Evolutionary conservation across 2,329 filamentous ascomycete genomes (phyloP), one percentile per base, ranked within the genome.

Genomic region (Hypoxylon sp.): DNA sequence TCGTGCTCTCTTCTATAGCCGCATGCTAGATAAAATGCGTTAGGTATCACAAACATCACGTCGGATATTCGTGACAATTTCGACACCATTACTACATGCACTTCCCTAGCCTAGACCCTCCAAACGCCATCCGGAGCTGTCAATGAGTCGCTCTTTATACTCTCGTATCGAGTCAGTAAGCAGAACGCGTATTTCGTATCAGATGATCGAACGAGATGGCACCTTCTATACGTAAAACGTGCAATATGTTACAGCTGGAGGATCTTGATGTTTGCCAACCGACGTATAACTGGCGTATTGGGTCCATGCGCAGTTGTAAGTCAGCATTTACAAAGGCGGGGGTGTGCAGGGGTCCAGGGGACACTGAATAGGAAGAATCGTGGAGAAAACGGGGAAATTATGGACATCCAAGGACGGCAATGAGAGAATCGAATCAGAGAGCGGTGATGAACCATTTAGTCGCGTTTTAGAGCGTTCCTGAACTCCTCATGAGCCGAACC

Each of bases 281-380:
- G 31, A 30, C n/a, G 22, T 30, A 11, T 40, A 44, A n/a, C 30
- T 10, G 22, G 20, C 20, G 22, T 48, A 46, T 20, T 7, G 17
- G 22, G 13, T 6, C 25, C 58, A 27, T 30, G 59, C 27, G 13
- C 17, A 14, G 53, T 33, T 48, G 55, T 27, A 68, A 74, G 73
- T 77, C 75, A 78, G 75, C 76, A 67, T 76, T 78, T 73, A 78
- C 76, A 78, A 78, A 77, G 77, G 77, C 74, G 76, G 77, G 66
- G 68, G 56, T 35, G 44, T 48, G 53, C 69, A 71, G 66, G 69
- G 76, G 73, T 73, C 71, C 27, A 33, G 50, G 44, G 56, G 59
- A 37, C 58, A 54, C 11, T 44, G 33, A 51, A 51, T 50, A 60
- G 42, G n/a, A 64, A 54, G 25, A 61, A 33, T 17, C 44, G 56